Evolutionary conservation across 768 basidiomycete genomes (phyloP).

Genomic region (Polyporus arcularius): DNA sequence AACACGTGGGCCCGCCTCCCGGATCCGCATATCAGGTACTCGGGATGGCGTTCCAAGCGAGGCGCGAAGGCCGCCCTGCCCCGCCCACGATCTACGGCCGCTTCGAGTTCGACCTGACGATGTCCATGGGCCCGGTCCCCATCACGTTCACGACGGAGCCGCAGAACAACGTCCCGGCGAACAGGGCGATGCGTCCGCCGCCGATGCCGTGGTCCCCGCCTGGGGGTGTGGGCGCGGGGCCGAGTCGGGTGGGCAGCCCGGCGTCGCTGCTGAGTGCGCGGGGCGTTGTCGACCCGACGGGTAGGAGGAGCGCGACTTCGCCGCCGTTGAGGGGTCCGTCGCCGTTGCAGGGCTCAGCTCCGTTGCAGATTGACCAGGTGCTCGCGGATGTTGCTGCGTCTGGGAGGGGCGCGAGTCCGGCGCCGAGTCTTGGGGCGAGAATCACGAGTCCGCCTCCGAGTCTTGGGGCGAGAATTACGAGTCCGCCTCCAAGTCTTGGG

Average conservation of each 20-base stretch:
- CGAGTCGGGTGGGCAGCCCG: constrained; percentile 8
- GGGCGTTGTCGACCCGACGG: constrained; percentile 1
- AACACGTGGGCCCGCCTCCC: constrained; percentile 27
- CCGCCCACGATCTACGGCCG: constrained; percentile 63
- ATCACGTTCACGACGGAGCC: constrained; percentile 63
- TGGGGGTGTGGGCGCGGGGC: neutral
- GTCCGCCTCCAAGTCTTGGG: neutral
- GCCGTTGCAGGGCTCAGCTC: neutral
- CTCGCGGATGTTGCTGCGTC: neutral
- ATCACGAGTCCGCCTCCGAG: neutral
- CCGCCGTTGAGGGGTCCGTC: neutral
- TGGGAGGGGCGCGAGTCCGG: neutral
- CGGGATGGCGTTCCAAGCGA: constrained; percentile 20
- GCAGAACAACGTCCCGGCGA: constrained; percentile 33
- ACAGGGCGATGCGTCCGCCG: constrained; percentile 18
- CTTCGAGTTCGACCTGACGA: constrained; percentile 51
- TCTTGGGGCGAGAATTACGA: neutral
- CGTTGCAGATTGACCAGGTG: constrained; percentile 2
- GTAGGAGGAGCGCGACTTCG: constrained; percentile 7
- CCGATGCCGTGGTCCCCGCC: constrained; percentile 12
- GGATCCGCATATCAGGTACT: constrained; percentile 28
- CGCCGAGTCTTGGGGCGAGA: neutral
- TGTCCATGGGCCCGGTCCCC: constrained; percentile 57
- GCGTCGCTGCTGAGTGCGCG: neutral
- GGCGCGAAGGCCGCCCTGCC: constrained; percentile 31